Evolutionary conservation across 768 basidiomycete genomes (phyloP), one percentile per base, ranked within the genome.

Genomic region (Pisolithus microcarpus): DNA sequence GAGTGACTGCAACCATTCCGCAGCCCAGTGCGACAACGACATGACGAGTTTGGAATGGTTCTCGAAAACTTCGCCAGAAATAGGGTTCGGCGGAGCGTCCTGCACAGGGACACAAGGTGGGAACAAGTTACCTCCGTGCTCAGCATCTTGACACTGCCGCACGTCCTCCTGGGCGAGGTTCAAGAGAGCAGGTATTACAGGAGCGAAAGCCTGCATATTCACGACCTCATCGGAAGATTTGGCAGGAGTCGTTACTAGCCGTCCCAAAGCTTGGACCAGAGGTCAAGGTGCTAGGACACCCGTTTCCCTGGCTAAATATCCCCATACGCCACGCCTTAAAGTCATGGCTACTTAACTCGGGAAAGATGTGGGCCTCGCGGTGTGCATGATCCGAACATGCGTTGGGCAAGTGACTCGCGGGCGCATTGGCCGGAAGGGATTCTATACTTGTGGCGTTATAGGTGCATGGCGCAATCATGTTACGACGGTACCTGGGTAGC

Each of bases 1-100:
- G 37, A 67, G 53, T 21, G 36, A 51, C 38, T 63, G 39, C 31
- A 67, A 51, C 63, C 63, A 63, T 34, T 60, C 52, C 2, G 59
- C 61, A 34, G 59, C 53, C 65, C 65, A 65, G 24, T 54, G 28
- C n/a, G 60, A 51, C 49, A 65, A 47, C 23, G 56, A 54, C 18
- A 48, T 38, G 26, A 56, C 38, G 28, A 58, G 42, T 26, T 15
- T 9, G 5, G 13, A 42, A 9, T 58, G 50, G 40, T 53, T 43
- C 24, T 44, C 43, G 24, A 44, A 15, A 28, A 28, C 24, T 10
- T 15, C 15, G 23, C 28, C 23, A 26, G 24, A 7, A 44, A 16
- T 24, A 18, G 8, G 16, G 43, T 13, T 28, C 5, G 26, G n/a
- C 34, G 34, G 34, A 15, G 34, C 34, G 34, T 13, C 34, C 18